These are phyloP conservation scores for Clathrospora elynae DNA, from an alignment of 2,329 filamentous ascomycete genomes.

Conservation along the genomic window DNA sequence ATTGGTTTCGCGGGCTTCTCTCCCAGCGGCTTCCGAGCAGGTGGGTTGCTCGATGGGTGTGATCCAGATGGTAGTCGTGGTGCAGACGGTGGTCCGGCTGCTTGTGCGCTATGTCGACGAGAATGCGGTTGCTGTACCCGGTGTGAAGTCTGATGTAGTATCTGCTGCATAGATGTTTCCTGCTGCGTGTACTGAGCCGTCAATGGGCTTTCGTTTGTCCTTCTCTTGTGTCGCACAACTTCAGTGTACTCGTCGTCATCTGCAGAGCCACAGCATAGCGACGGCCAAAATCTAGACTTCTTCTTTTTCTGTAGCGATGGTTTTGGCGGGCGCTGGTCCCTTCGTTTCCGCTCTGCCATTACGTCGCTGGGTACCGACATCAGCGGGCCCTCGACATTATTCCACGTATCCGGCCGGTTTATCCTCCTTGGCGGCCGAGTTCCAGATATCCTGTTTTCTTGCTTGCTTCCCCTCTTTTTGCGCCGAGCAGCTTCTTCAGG, in stretches of 20 bases:
- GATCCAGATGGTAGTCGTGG: conserved; percentile 8
- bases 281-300: conserved; percentile 49
- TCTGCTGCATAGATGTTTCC: conserved; percentile 20
- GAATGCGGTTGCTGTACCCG: conserved; percentile 7
- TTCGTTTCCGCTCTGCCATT: conserved; percentile 36
- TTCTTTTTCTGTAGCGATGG: conserved; percentile 31
- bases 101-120: conserved; percentile 8
- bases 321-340: conserved; percentile 15
- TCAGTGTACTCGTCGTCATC: conserved; percentile 48
- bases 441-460: conserved; percentile 22
- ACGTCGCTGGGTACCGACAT: conserved; percentile 51
- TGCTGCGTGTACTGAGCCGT: conserved; percentile 12
- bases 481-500: conserved; percentile 45
- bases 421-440: conserved; percentile 31
- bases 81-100: conserved; percentile 4
- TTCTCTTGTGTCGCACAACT: conserved; percentile 49
- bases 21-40: conserved; percentile 31
- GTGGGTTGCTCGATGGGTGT: conserved; percentile 21
- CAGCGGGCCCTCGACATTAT: conserved; percentile 53
- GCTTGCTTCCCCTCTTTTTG: conserved; percentile 33
- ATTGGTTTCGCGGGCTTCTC: conserved; percentile 32
- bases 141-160: conserved; percentile 18
- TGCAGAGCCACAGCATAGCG: conserved; percentile 49
- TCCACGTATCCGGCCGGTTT: conserved; percentile 52
- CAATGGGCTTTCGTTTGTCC: conserved; percentile 21